Evolutionary conservation across 306 rosid species (phyloP).

Genomic region (Hippophae tibetana): DNA sequence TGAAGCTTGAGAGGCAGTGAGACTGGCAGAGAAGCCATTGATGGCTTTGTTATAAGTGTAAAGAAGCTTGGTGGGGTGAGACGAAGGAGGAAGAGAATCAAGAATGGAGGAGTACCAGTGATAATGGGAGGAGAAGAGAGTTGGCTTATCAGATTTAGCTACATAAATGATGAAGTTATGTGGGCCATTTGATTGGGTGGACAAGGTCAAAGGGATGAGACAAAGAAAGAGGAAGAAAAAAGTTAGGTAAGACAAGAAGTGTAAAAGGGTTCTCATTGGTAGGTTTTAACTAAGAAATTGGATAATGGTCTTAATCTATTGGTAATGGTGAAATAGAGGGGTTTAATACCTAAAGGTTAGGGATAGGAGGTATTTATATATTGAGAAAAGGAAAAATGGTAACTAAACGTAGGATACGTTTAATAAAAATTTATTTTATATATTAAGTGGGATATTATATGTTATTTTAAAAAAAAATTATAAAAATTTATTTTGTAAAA

Average conservation of each 20-base stretch:
- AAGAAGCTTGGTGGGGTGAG: neutral
- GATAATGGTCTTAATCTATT: too few species aligned
- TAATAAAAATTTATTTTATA: too few species aligned
- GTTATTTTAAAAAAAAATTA: too few species aligned
- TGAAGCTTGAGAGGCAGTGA: neutral
- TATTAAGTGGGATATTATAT: too few species aligned
- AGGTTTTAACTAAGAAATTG: too few species aligned
- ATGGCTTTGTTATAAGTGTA: constrained; percentile 29
- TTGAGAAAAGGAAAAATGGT: too few species aligned
- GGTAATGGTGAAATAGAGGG: too few species aligned
- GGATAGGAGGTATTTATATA: too few species aligned
- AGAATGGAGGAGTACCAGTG: neutral
- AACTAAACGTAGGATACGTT: too few species aligned
- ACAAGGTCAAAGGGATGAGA: constrained; percentile 7
- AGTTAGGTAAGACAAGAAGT: constrained; percentile 6
- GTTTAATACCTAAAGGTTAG: too few species aligned
- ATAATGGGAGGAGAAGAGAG: constrained; percentile 41
- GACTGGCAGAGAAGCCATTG: neutral
- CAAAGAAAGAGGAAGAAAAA: constrained; percentile 13
- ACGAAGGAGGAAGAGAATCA: neutral
- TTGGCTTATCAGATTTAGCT: constrained; percentile 41
- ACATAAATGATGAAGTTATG: constrained; percentile 70
- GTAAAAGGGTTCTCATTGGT: too few species aligned
- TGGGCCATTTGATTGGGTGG: constrained; percentile 27
- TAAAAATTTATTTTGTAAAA: too few species aligned